These are phyloP conservation scores for Trifolium fragiferum DNA, from an alignment of 306 rosid genomes.

Conservation along the genomic window DNA sequence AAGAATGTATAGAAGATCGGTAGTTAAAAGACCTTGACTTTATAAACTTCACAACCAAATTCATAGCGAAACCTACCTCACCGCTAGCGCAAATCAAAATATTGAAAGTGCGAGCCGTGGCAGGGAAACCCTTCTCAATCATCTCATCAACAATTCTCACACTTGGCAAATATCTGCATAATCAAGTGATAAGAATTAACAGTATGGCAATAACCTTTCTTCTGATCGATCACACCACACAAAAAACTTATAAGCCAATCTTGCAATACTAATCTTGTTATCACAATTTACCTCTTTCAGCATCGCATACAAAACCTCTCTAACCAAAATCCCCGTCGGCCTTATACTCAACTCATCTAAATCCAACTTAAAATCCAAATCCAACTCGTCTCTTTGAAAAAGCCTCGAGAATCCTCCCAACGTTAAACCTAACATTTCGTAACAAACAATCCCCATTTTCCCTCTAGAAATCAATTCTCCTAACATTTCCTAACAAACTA, in stretches of 20 bases:
- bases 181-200: slow-evolving; percentile 65
- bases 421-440: slow-evolving; percentile 51
- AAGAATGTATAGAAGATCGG: slow-evolving; percentile 78
- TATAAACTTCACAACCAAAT: slow-evolving; percentile 70
- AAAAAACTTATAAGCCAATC: slow-evolving; percentile 78
- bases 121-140: slow-evolving; percentile 71
- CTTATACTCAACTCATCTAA: slow-evolving; percentile 61
- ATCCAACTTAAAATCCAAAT: slow-evolving; percentile 62
- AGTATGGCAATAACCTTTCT: slow-evolving; percentile 61
- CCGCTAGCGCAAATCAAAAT: slow-evolving; percentile 78
- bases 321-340: slow-evolving; percentile 72
- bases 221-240: slow-evolving; percentile 71
- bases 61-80: slow-evolving; percentile 79
- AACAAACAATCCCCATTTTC: slow-evolving; percentile 43
- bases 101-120: slow-evolving; percentile 68
- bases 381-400: slow-evolving; percentile 70
- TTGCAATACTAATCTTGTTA: slow-evolving; percentile 63
- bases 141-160: slow-evolving; percentile 87
- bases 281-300: slow-evolving; percentile 54
- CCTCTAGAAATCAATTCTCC: slow-evolving; percentile 51
- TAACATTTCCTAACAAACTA: slow-evolving; percentile 46
- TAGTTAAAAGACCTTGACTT: slow-evolving; percentile 74
- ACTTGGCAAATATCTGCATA: slow-evolving; percentile 82
- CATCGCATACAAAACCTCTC: slow-evolving; percentile 72
- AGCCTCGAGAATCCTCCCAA: slow-evolving; percentile 59